Base-by-base conservation (phyloP, 345 rosid genomes). In the Streptanthus diversifolius region DNA sequence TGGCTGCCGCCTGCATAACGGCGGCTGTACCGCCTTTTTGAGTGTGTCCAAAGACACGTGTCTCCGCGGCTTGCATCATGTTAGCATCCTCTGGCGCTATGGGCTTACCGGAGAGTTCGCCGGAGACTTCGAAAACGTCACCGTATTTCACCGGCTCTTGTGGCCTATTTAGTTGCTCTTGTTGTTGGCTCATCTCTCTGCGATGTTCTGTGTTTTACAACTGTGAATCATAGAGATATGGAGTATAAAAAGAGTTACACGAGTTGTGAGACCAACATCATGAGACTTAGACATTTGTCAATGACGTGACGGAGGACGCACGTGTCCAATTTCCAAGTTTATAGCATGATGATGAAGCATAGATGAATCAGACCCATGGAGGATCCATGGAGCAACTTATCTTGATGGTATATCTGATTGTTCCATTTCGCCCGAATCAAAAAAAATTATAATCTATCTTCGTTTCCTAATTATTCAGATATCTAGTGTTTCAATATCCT, bases 1-100 rank as follows among this genome's bases (percentile, higher is more conserved):
- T 76, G 12, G 95, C 90, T 1, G 98, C 93, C 2, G 89, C 52
- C 61, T 81, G 91, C 91, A 86, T 85, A 56, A 69, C 40, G 0
- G 96, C 83, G 2, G 95, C 96, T 1, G 85, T 55, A 14, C 95
- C 89, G 0, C 90, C 93, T 56, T 77, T 83, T 51, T 80, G 85
- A 43, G 89, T 84, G 44, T 81, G 79, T 9, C 95, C 95, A 2
- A 88, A 65, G n/a, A 85, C 82, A 49, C 45, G 68, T n/a, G 85
- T 66, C 75, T 92, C 98, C 0, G 87, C 90, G 0, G 85, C 72
- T 73, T 84, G 91, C 96, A 90, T 86, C 95, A 88, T 79, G 51
- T 82, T 83, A 0, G 95, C 95, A 45, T 85, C 97, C 65, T 79
- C 83, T 0, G 90, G 97, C 1, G 90, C 85, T 22, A 87, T 29